Conservation (phyloP, 2,329 filamentous ascomycete genomes). For the Monilinia fructicola region DNA sequence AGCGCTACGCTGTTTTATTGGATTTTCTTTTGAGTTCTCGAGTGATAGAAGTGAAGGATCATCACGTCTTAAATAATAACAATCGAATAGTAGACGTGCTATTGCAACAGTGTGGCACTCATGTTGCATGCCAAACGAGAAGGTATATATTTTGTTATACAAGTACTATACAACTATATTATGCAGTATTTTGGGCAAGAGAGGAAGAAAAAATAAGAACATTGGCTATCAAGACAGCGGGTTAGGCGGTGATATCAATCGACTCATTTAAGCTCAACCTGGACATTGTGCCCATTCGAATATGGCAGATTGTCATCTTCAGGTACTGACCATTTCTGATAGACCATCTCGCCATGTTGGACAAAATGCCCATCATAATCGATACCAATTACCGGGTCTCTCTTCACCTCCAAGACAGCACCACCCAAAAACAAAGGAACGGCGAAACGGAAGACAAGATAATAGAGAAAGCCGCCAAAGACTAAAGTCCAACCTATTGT, state of each 20-base stretch:
- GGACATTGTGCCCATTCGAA: not conserved
- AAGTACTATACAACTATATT: not conserved
- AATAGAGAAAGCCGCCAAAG: slow-evolving; percentile 5
- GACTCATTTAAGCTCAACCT: not conserved
- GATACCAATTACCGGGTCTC: not conserved
- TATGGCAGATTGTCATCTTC: not conserved
- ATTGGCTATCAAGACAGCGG: not conserved
- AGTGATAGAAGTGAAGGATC: not conserved
- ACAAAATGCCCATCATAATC: slow-evolving; percentile 16
- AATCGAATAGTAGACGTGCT: not conserved
- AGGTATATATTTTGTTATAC: not conserved
- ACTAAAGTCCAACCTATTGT: slow-evolving; percentile 23
- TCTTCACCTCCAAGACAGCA: slow-evolving; percentile 3
- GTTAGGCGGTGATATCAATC: not conserved
- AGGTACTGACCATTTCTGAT: slow-evolving; percentile 22
- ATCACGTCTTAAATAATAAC: not conserved
- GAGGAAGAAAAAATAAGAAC: not conserved
- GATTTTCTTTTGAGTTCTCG: too few relatives aligned
- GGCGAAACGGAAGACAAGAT: slow-evolving; percentile 2
- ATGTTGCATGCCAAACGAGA: not conserved
- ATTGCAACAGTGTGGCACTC: too few relatives aligned
- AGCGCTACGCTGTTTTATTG: too few relatives aligned
- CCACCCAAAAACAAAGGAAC: slow-evolving; percentile 7
- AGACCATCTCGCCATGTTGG: slow-evolving; percentile 16
- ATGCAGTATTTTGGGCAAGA: not conserved